These are phyloP conservation scores for Ulota crispa DNA, from an alignment of 225 moss, liverwort and hornwort genomes.

Conservation along the genomic window DNA sequence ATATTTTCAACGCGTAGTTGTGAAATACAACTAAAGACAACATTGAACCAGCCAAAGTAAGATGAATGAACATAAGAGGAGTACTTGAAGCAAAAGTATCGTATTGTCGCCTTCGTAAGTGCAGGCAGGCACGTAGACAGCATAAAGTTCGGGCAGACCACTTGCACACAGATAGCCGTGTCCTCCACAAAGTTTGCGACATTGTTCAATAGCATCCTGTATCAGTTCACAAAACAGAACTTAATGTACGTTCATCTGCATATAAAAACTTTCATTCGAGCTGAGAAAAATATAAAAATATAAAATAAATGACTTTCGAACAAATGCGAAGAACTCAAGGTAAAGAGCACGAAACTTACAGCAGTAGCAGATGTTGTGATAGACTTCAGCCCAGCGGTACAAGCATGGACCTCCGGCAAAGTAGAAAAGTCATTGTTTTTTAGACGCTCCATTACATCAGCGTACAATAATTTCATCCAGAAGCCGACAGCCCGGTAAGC, in stretches of 20 bases:
- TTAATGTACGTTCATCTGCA: constrained; percentile 6
- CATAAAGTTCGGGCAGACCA: constrained; percentile 95
- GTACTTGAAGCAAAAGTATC: constrained; percentile 90
- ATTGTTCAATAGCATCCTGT: constrained; percentile 96
- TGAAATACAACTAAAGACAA: background rate
- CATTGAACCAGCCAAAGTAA: constrained; percentile 4
- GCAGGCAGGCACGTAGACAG: constrained; percentile 90
- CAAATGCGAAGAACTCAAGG: constrained; percentile 5
- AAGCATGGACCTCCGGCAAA: constrained; percentile 97
- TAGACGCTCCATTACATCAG: constrained; percentile 78
- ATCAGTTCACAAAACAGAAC: constrained; percentile 14
- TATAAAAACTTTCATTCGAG: background rate
- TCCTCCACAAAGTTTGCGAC: constrained; percentile 97
- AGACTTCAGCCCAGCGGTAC: constrained; percentile 95
- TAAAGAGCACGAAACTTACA: constrained; percentile 49
- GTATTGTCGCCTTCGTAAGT: constrained; percentile 98
- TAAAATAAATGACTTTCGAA: background rate
- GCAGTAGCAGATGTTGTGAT: constrained; percentile 82
- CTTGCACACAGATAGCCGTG: constrained; percentile 96
- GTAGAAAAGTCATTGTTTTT: constrained; percentile 85
- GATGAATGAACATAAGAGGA: background rate
- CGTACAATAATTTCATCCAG: constrained; percentile 91
- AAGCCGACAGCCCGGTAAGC: constrained; percentile 88
- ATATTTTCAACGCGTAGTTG: too few species aligned
- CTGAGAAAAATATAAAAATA: background rate